Evolutionary conservation across 163 green algal species (phyloP).

Genomic region (Picocystis sp.): DNA sequence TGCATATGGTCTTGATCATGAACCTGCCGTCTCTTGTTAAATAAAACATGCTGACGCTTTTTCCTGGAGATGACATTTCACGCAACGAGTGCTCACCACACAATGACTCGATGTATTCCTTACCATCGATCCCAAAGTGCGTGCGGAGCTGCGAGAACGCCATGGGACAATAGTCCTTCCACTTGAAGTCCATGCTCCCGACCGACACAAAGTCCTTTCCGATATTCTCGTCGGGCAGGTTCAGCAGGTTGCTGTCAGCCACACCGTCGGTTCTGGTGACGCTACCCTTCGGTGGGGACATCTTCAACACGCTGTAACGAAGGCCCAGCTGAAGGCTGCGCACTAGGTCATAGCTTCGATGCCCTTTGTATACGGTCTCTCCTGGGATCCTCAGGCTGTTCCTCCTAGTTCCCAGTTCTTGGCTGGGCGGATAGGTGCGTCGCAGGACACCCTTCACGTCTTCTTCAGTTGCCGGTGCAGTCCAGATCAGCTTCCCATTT

Average conservation of each 20-base stretch:
- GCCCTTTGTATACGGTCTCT: constrained; percentile 73
- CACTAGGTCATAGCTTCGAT: constrained; percentile 87
- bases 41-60: constrained; percentile 61
- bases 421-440: too few species aligned
- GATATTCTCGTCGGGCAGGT: neutral
- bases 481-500: constrained; percentile 9
- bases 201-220: neutral
- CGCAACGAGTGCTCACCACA: constrained; percentile 54
- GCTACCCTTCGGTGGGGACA: too few species aligned
- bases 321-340: constrained; percentile 79
- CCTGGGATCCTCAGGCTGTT: neutral
- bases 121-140: constrained; percentile 54
- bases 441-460: too few species aligned
- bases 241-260: too few species aligned
- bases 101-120: constrained; percentile 79
- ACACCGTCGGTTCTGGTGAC: too few species aligned
- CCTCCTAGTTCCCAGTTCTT: too few species aligned
- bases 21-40: constrained; percentile 73
- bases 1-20: constrained; percentile 78
- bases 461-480: too few species aligned
- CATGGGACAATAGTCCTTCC: constrained; percentile 81
- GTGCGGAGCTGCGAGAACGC: constrained; percentile 63
- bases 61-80: constrained; percentile 60
- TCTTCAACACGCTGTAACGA: neutral
- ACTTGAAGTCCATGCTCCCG: constrained; percentile 55